phyloP scores from a whole-genome alignment of 176 grass and related monocot species.

The Aegilops umbellulata region DNA sequence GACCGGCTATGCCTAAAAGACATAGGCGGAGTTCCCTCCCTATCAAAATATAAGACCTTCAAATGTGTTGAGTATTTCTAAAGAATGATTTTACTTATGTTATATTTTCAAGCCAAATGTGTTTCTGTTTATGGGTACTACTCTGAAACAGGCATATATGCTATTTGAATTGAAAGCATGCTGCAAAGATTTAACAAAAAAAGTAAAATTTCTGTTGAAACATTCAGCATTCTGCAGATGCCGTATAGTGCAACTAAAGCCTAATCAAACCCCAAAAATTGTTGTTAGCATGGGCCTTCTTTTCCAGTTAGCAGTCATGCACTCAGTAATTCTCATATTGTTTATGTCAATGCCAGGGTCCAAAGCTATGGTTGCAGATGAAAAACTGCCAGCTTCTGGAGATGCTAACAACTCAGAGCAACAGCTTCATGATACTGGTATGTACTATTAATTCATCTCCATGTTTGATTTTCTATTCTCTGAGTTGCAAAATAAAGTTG shows the following conservation, averaged over 20 bases:
- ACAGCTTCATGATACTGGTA: conserved; percentile 33
- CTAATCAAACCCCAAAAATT: neutral
- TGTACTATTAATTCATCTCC: neutral
- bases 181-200: neutral
- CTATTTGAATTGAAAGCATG: neutral
- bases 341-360: conserved; percentile 2
- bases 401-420: conserved; percentile 33
- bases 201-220: neutral
- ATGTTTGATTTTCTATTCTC: conserved; percentile 10
- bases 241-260: neutral
- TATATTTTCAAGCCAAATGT: neutral
- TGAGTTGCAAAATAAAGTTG: neutral
- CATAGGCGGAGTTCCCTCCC: too few species aligned
- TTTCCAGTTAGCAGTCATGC: neutral
- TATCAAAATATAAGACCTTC: neutral
- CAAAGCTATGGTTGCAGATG: conserved; percentile 6
- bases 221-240: neutral
- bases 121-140: neutral
- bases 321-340: neutral
- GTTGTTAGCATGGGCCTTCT: neutral
- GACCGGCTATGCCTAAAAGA: too few species aligned
- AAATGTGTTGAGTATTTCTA: neutral
- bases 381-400: conserved; percentile 15
- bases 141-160: neutral
- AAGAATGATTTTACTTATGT: neutral